These are phyloP conservation scores for Stagonosporopsis chrysanthemi DNA, from an alignment of 2,329 filamentous ascomycete genomes.

Conservation along the genomic window DNA sequence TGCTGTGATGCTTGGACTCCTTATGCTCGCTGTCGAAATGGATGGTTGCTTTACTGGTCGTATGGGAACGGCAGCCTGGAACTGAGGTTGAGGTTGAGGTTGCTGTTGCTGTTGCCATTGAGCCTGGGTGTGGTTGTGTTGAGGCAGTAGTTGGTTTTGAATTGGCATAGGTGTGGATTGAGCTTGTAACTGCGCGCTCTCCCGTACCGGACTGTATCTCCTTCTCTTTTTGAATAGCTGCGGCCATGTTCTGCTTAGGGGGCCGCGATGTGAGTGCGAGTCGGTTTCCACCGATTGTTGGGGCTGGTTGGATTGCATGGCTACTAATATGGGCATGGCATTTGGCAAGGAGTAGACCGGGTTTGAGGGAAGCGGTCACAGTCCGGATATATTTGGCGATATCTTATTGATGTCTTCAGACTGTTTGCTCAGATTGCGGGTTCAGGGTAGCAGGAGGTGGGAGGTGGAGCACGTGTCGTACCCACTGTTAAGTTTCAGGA, in stretches of 20 bases:
- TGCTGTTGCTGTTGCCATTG: conserved; percentile 13
- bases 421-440: background rate
- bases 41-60: conserved; percentile 27
- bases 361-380: background rate
- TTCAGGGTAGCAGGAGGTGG: background rate
- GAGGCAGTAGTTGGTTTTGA: background rate
- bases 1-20: conserved; percentile 30
- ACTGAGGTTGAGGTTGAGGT: conserved; percentile 12
- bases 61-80: conserved; percentile 25
- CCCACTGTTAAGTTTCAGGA: background rate
- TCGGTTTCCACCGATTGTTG: conserved; percentile 27
- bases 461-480: background rate
- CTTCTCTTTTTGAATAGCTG: conserved; percentile 44
- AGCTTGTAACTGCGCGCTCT: conserved; percentile 34
- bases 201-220: conserved; percentile 40
- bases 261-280: conserved; percentile 34
- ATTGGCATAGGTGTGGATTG: conserved; percentile 15
- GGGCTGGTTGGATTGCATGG: conserved; percentile 33
- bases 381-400: background rate
- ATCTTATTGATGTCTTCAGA: background rate
- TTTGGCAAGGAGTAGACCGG: background rate
- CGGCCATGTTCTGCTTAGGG: conserved; percentile 41
- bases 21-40: conserved; percentile 21
- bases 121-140: conserved; percentile 11
- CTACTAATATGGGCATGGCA: conserved; percentile 17